phyloP scores from a whole-genome alignment of 179 eudicot genomes.

The Beta lomatogona region DNA sequence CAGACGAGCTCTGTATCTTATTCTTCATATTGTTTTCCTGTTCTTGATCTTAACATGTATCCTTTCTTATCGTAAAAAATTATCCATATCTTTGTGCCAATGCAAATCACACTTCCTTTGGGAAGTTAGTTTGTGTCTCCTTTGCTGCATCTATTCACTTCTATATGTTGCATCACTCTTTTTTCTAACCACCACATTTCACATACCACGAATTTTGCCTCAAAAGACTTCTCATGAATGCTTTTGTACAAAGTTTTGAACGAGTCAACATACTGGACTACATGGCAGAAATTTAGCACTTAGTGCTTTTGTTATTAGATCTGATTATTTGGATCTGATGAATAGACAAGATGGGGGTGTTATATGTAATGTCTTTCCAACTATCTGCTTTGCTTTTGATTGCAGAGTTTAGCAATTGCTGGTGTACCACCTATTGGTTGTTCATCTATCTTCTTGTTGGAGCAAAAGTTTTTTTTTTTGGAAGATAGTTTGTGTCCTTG shows the following conservation, averaged over 20 bases:
- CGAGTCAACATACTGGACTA: slow-evolving; percentile 1
- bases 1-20: neutral
- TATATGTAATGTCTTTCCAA: slow-evolving; percentile 1
- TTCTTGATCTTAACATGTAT: neutral
- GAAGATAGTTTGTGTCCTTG: neutral
- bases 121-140: neutral
- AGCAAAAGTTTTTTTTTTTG: neutral
- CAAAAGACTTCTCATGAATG: neutral
- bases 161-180: neutral
- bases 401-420: slow-evolving; percentile 5
- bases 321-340: neutral
- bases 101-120: neutral
- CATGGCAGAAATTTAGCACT: neutral
- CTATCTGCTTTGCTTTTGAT: slow-evolving; percentile 7
- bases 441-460: neutral
- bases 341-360: neutral
- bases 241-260: neutral
- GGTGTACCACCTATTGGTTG: neutral
- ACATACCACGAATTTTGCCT: neutral
- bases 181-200: neutral
- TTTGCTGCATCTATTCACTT: neutral
- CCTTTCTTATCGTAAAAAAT: neutral
- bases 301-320: neutral
- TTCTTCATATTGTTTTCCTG: neutral
- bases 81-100: neutral